Evolutionary conservation across 176 grass and related monocot genomes (phyloP), one percentile per base, ranked within the genome.

Genomic region (Miscanthus lutarioriparius): DNA sequence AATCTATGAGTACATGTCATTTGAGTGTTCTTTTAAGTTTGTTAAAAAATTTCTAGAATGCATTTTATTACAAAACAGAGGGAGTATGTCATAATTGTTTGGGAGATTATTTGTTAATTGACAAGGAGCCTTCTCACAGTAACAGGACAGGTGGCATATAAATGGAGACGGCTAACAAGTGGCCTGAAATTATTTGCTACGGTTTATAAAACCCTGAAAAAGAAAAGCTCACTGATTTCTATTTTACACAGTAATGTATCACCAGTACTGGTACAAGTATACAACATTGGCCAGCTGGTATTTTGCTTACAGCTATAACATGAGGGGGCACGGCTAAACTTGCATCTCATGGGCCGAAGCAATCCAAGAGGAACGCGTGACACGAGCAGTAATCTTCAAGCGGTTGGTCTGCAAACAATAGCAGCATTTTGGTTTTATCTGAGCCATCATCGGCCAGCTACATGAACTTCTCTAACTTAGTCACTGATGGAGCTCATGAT

Each of bases 401-500:
- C 12, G 3, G 44, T 10, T 47, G 44, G 44, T 13, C 3, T 47
- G 44, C 44, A n/a, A n/a, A n/a, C n/a, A 47, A 14, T 16, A 30
- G 4, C 30, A 51, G 20, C 20, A 25, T 49, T 56, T n/a, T 56
- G 20, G 48, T 86, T 86, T 13, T 7, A 38, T 45, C 64, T 28
- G 23, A 23, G 36, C 9, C 64, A 78, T 54, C 40, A 71, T 64
- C 81, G 2, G 4, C 38, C 74, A 68, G 37, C 77, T 82, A 10
- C 41, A 67, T 64, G 6, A 20, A 13, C 22, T 32, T 5, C 40
- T 54, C 86, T 69, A 35, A 49, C 58, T 27, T 82, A 44, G 36
- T 66, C 47, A 10, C 37, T 66, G 64, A 93, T 71, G 32, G 86
- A 85, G 72, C 33, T 95, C 80, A 94, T 88, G 44, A 98, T 62